Evolutionary conservation across 2,329 filamentous ascomycete genomes (phyloP).

Genomic region (Ampelomyces quisqualis): DNA sequence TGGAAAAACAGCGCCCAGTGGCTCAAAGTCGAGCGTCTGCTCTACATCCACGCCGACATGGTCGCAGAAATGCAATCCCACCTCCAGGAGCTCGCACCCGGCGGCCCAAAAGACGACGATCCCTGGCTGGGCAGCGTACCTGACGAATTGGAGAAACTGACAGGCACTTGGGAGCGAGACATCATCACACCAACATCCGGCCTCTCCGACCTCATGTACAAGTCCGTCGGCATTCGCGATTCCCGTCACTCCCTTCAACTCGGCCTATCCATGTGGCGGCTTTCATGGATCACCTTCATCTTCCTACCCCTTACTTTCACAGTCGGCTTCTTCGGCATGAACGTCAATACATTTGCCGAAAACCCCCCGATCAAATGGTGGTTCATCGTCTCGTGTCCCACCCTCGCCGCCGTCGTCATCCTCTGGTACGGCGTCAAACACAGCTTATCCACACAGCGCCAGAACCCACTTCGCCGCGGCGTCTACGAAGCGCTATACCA

Average conservation of each 20-base stretch:
- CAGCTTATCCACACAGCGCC: slow-evolving; percentile 44
- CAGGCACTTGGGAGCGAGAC: slow-evolving; percentile 52
- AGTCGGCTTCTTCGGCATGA: slow-evolving; percentile 54
- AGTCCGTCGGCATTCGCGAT: slow-evolving; percentile 55
- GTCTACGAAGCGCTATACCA: slow-evolving; percentile 55
- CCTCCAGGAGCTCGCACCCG: slow-evolving; percentile 46
- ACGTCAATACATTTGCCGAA: slow-evolving; percentile 49
- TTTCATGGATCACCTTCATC: slow-evolving; percentile 73
- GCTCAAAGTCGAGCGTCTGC: slow-evolving; percentile 55
- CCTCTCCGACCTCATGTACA: slow-evolving; percentile 55
- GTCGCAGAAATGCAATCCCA: slow-evolving; percentile 50
- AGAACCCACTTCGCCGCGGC: slow-evolving; percentile 51
- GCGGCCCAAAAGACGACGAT: slow-evolving; percentile 32
- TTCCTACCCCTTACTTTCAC: slow-evolving; percentile 62
- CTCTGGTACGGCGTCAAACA: slow-evolving; percentile 54
- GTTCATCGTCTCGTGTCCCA: slow-evolving; percentile 50
- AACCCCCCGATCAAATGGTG: slow-evolving; percentile 37
- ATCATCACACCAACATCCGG: slow-evolving; percentile 54
- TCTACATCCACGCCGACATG: slow-evolving; percentile 53
- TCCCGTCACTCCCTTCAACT: slow-evolving; percentile 53
- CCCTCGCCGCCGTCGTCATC: slow-evolving; percentile 50
- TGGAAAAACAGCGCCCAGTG: slow-evolving; percentile 55
- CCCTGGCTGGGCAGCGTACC: slow-evolving; percentile 47
- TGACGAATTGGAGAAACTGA: slow-evolving; percentile 50
- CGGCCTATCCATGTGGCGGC: slow-evolving; percentile 54